phyloP scores from a whole-genome alignment of 1,284 basidiomycete genomes.

The Malassezia furfur region DNA sequence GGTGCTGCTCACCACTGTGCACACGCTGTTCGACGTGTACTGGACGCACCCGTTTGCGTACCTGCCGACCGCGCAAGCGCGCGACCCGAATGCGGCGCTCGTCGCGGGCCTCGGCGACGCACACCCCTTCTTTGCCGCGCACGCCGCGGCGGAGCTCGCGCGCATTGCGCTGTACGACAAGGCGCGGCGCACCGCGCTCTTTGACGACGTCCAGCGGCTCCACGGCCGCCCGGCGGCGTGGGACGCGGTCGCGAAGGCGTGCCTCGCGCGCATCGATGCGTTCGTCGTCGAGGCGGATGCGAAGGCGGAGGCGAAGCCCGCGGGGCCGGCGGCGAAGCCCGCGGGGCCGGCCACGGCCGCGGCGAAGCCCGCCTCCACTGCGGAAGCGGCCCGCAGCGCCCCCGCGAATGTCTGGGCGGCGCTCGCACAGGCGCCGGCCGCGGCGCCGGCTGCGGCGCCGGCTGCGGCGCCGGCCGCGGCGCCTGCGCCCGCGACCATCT shows the following conservation, averaged over 20 bases:
- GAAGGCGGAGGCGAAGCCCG: background rate
- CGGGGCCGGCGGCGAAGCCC: background rate
- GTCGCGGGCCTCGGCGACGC: conserved; percentile 27
- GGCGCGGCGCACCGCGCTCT: conserved; percentile 20
- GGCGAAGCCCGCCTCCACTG: no score
- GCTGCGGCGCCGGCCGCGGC: background rate
- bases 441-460: background rate
- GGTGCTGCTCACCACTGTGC: conserved; percentile 18
- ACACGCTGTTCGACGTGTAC: conserved; percentile 33
- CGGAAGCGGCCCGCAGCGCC: background rate
- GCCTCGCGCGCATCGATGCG: conserved; percentile 19
- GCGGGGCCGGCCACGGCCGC: background rate
- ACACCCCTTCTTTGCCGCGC: conserved; percentile 27
- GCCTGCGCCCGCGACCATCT: background rate
- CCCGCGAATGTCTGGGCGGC: conserved; percentile 8
- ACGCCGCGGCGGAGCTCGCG: conserved; percentile 26
- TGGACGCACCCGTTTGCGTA: conserved; percentile 27
- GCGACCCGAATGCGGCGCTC: conserved; percentile 23
- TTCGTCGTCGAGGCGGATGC: background rate
- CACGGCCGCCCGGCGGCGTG: conserved; percentile 22
- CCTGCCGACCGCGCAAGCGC: conserved; percentile 17
- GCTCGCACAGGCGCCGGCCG: background rate
- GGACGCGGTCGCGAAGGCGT: conserved; percentile 21
- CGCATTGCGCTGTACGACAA: conserved; percentile 19
- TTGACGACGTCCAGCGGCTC: conserved; percentile 26